Percentiles rank a stretch among this genome's conserved stretches.
These are phyloP conservation scores for Penicillium sp. DNA, from an alignment of 2,329 filamentous ascomycete species.

Conservation along the genomic window DNA sequence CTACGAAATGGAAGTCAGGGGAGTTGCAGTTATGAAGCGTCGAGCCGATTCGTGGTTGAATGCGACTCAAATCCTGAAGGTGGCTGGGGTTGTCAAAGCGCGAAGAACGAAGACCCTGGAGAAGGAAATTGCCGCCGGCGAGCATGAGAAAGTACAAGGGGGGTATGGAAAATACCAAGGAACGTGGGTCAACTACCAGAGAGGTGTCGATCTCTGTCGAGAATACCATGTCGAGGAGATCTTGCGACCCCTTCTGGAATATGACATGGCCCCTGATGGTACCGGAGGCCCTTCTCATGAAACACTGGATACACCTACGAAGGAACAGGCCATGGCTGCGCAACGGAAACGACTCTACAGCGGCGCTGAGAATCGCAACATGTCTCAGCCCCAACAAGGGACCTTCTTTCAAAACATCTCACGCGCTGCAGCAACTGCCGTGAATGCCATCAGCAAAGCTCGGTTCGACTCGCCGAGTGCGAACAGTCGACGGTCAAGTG, in stretches of 20 bases:
- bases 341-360: conserved; percentile 90
- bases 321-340: conserved; percentile 97
- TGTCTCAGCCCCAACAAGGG: conserved; percentile 61
- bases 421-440: conserved; percentile 82
- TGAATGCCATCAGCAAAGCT: conserved; percentile 95
- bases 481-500: conserved; percentile 61
- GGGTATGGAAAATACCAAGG: conserved; percentile 99
- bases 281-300: conserved; percentile 67
- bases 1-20: conserved; percentile 97
- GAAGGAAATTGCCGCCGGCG: conserved; percentile 92
- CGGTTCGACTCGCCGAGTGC: conserved; percentile 78
- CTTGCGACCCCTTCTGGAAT: conserved; percentile 47
- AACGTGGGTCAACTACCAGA: conserved; percentile 94
- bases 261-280: conserved; percentile 47
- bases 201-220: conserved; percentile 86
- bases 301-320: conserved; percentile 87
- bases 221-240: conserved; percentile 56
- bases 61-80: conserved; percentile 96
- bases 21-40: conserved; percentile 89
- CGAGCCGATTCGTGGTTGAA: conserved; percentile 95
- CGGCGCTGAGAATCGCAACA: conserved; percentile 62
- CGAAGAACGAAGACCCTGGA: conserved; percentile 97
- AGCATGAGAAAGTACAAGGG: conserved; percentile 97
- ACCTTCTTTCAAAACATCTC: conserved; percentile 99
- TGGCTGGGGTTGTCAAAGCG: conserved; percentile 94